Conservation (phyloP, 768 basidiomycete species). For the Clavaria fumosa region DNA sequence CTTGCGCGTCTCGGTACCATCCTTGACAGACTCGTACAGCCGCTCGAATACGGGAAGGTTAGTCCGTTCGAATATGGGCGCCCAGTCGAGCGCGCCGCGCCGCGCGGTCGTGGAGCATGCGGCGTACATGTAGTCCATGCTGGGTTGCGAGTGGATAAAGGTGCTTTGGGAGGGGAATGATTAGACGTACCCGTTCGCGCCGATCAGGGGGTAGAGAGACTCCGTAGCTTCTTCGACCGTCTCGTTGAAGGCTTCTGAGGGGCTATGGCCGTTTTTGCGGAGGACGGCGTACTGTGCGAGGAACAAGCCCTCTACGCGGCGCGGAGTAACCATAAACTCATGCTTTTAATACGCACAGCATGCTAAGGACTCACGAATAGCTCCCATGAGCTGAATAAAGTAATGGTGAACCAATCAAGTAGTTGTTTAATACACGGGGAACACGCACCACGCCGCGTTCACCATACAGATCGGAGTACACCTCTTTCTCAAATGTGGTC, state of each 20-base stretch:
- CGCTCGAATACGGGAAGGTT: constrained; percentile 90
- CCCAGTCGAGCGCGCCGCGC: constrained; percentile 98
- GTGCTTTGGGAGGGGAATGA: not conserved
- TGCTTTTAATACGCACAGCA: not conserved
- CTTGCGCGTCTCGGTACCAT: constrained; percentile 95
- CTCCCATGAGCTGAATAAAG: constrained; percentile 73
- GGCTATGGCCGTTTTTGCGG: constrained; percentile 89
- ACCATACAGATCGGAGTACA: constrained; percentile 97
- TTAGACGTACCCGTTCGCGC: constrained; percentile 65
- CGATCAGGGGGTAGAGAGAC: constrained; percentile 93
- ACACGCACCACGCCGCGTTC: constrained; percentile 94
- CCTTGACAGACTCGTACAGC: constrained; percentile 86
- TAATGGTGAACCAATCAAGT: too few relatives aligned
- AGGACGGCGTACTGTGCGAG: constrained; percentile 97
- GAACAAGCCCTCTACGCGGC: constrained; percentile 79
- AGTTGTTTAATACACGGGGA: constrained; percentile 3
- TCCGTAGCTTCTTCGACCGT: constrained; percentile 99
- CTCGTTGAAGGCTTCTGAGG: constrained; percentile 99
- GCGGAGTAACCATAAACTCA: constrained; percentile 2
- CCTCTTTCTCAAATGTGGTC: constrained; percentile 99
- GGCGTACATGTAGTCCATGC: constrained; percentile 99
- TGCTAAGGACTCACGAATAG: constrained; percentile 51
- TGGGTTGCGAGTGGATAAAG: constrained; percentile 18
- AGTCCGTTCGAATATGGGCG: constrained; percentile 87
- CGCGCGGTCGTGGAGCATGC: constrained; percentile 99